Evolutionary conservation across 2,329 filamentous ascomycete genomes (phyloP), one percentile per base, ranked within the genome.

Genomic region (Colletotrichum cuscutae): DNA sequence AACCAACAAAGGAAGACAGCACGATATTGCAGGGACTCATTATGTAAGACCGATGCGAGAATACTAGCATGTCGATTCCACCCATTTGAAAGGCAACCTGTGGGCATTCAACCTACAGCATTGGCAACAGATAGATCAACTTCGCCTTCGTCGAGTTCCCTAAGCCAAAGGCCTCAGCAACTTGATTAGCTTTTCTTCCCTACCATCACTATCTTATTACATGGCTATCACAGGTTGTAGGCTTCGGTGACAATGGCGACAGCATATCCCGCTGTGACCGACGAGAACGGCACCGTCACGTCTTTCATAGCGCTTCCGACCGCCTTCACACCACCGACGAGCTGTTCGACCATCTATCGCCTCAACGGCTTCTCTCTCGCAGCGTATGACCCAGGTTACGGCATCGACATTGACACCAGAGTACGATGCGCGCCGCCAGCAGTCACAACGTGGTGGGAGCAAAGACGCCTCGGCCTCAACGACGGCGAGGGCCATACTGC

Each of bases 371-470:
- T 57, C 57, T 63, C 58, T 26, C 59, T 63, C 46, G 65, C 56
- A 2, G 65, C 65, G 2, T 63, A 63, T n/a, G 49, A 68, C 13
- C 65, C 65, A 42, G 58, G 65, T 2, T 68, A 63, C 19, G 65
- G 58, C 5, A 32, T 63, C 15, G 49, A 56, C 22, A 56, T 64
- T 13, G 30, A 64, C 30, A 42, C 61, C 13, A 63, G 65, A 63
- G 65, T 68, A 5, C 32, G 49, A 15, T 68, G 65, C n/a, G 65
- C 59, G 11, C 65, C 65, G 5, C 49, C 32, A 32, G 58, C 65
- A 15, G 65, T 68, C 13, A 63, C 58, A 26, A 63, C 65, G 30
- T 68, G 58, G 65, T 57, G 58, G 65, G 65, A 68, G 32, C 65
- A 63, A 42, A 35, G 65, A 19, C 58, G 65, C 13, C 24, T 68